Conservation (phyloP, 2,329 filamentous ascomycete species). For the Talaromyces sp. region DNA sequence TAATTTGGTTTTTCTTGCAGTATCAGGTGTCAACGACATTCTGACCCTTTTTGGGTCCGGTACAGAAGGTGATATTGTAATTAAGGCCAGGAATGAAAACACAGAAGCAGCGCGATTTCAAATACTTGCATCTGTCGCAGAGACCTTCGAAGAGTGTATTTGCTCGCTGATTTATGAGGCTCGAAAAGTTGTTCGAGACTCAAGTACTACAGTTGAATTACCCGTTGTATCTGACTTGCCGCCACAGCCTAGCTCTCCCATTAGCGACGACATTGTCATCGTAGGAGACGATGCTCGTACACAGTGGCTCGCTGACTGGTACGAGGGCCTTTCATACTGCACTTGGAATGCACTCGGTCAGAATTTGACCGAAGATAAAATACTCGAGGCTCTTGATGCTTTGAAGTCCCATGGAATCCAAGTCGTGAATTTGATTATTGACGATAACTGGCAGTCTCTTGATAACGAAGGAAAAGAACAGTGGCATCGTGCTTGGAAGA, state of each 20-base stretch:
- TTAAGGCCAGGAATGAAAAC: constrained; percentile 71
- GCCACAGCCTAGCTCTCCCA: constrained; percentile 29
- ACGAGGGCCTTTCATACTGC: constrained; percentile 89
- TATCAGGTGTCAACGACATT: constrained; percentile 71
- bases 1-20: constrained; percentile 72
- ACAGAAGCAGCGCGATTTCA: constrained; percentile 53
- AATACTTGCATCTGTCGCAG: constrained; percentile 68
- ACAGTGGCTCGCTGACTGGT: constrained; percentile 80
- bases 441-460: constrained; percentile 92
- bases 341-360: constrained; percentile 96
- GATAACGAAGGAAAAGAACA: constrained; percentile 54
- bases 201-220: constrained; percentile 21
- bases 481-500: constrained; percentile 61
- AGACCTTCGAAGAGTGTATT: constrained; percentile 70
- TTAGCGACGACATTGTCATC: constrained; percentile 41
- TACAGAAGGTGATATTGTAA: constrained; percentile 61
- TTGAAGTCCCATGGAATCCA: constrained; percentile 70
- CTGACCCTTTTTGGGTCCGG: constrained; percentile 67
- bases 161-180: constrained; percentile 84
- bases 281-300: constrained; percentile 41
- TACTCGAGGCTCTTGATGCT: constrained; percentile 69
- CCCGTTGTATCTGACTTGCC: constrained; percentile 20
- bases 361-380: constrained; percentile 72
- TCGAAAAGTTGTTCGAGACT: constrained; percentile 57
- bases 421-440: constrained; percentile 84